Evolutionary conservation across 1,139 yeast species (phyloP), one percentile per base, ranked within the genome.

Genomic region (Yamadazyma atmosphaerica): DNA sequence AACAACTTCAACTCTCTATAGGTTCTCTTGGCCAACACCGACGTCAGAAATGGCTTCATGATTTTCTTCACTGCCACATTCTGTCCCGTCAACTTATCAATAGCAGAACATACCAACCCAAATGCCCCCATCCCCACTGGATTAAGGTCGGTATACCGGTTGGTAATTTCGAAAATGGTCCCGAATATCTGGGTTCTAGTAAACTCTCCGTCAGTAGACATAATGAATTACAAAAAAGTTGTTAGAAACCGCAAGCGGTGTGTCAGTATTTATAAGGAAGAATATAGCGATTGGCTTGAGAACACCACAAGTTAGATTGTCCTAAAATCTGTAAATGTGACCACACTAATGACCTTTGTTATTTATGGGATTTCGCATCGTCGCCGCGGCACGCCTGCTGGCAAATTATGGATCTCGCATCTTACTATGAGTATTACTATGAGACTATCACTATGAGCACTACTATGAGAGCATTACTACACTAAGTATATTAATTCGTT

Each of bases 111-210:
- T 34, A 92, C 99, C 28, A 92, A 77, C 6, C 98, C 98, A 58
- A 92, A 92, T 9, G 98, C 98, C 25, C 98, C 98, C 98, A 92
- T 92, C 1, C 98, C 98, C 36, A 92, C 97, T 3, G 98, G 98
- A 55, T 89, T 92, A 46, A 92, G 74, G 57, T 92, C 96, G 15
- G 89, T 80, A 65, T 92, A 92, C 49, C 96, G 69, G 55, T 80
- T 84, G 37, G 98, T 92, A 52, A 92, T 89, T 65, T 92, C 98
- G 60, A 92, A 89, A 34, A 87, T 89, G 3, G 96, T 88, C 37
- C 96, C 96, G 56, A 83, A 83, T 45, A 83, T 83, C 59, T 83
- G 86, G 31, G 73, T 69, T 52, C 77, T 61, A 13, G 67, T 63
- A 39, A 69, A 69, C 51, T 69, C 74, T 44, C 73, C 75, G 43